Evolutionary conservation across 129 eudicot genomes (phyloP).

Genomic region (Chrysanthemum lavandulifolium): DNA sequence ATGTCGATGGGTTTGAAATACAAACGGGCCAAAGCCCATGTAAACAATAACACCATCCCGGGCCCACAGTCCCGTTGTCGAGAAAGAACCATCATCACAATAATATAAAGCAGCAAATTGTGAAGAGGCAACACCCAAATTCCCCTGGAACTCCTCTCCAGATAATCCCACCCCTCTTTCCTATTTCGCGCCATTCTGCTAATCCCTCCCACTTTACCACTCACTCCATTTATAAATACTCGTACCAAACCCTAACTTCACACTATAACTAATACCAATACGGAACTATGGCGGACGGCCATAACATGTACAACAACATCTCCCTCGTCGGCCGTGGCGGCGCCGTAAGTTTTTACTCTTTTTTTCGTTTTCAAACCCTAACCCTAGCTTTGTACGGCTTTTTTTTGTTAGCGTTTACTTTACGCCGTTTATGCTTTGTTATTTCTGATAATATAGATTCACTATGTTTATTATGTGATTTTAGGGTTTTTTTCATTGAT

Average conservation of each 20-base stretch:
- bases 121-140: constrained; percentile 25
- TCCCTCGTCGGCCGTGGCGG: constrained; percentile 99
- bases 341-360: constrained; percentile 47
- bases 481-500: no score
- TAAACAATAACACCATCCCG: no score
- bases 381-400: constrained; percentile 30
- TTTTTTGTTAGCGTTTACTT: neutral
- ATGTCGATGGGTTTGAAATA: no score
- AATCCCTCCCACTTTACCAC: neutral
- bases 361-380: constrained; percentile 34
- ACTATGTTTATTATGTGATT: neutral
- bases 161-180: constrained; percentile 25
- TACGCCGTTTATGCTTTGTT: neutral
- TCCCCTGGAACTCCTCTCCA: constrained; percentile 22
- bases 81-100: neutral
- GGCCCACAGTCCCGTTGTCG: no score
- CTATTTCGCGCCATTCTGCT: constrained; percentile 36
- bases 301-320: constrained; percentile 65
- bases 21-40: neutral
- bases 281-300: constrained; percentile 78
- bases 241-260: constrained; percentile 24
- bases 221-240: neutral
- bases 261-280: neutral
- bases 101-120: constrained; percentile 17
- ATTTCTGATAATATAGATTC: neutral